Base-by-base conservation (phyloP, 164 flowering plant species). In the Brasenia schreberi region DNA sequence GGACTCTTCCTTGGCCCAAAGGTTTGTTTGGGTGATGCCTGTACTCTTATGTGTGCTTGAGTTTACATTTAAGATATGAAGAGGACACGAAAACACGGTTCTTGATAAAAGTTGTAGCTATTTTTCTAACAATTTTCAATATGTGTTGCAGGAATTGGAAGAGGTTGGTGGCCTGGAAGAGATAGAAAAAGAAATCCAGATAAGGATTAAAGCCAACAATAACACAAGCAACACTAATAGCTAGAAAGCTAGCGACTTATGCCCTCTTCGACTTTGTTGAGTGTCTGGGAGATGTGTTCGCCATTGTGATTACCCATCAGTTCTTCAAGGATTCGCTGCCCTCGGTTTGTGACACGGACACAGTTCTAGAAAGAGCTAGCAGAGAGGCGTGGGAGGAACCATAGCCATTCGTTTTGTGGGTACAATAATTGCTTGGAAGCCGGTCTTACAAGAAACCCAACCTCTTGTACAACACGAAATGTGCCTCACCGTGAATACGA, bases 1-100 rank as follows among this genome's bases (percentile, higher is more conserved):
- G 98, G 98, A 59, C 66, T 93, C 80, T 93, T 93, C 77, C 71
- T 93, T 19, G 98, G 98, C 59, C 97, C 96, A 3, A 86, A 78
- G 89, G 97, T 42, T 63, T 12, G 18, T 18, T n/a, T n/a, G n/a
- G 5, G 11, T 61, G 19, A 5, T n/a, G 12, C 56, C 56, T 49
- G 9, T 4, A 11, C 63, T 11, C 9, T 61, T 0, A 7, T n/a
- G 4, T 7, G 3, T 7, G 18, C 10, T 49, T 49, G 56, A 49
- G 12, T 49, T 5, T 6, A 16, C 56, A 9, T 49, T 33, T 33
- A 33, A 33, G 4, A 33, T 4, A 33, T 4, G n/a, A n/a, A 33
- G 39, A 33, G 16, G 16, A 14, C 2, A 49, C 56, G 56, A 5
- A 14, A 49, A 49, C 56, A 49, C 56, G 12, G 4, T 14, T 49